Evolutionary conservation across 2,329 filamentous ascomycete genomes (phyloP).

Genomic region (Orbilia ellipsospora): DNA sequence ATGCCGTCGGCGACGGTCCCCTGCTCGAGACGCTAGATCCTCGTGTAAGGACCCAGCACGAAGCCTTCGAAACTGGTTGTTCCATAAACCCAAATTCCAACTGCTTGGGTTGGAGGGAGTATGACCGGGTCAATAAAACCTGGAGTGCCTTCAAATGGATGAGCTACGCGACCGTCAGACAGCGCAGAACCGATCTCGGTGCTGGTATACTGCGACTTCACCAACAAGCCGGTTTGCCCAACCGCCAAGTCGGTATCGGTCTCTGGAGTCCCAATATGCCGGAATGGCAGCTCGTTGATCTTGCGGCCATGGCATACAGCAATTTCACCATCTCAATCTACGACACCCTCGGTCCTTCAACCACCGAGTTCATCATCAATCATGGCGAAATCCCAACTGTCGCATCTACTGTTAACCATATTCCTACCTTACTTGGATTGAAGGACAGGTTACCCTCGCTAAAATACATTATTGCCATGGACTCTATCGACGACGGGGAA

Average conservation of each 20-base stretch:
- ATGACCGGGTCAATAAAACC: constrained; percentile 77
- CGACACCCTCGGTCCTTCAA: constrained; percentile 90
- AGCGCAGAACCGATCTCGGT: constrained; percentile 84
- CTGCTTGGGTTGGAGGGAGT: constrained; percentile 83
- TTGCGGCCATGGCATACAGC: constrained; percentile 86
- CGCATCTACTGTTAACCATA: constrained; percentile 66
- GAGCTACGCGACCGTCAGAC: constrained; percentile 81
- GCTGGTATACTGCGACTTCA: constrained; percentile 86
- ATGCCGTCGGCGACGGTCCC: constrained; percentile 76
- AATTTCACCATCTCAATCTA: constrained; percentile 94
- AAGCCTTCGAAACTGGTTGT: constrained; percentile 78
- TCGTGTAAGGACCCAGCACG: constrained; percentile 75
- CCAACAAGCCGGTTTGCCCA: constrained; percentile 74
- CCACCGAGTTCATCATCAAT: constrained; percentile 95
- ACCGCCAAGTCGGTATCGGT: constrained; percentile 77
- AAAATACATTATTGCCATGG: constrained; percentile 88
- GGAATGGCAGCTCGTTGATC: constrained; percentile 89
- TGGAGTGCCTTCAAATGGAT: constrained; percentile 85
- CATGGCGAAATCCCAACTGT: constrained; percentile 82
- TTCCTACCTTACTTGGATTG: constrained; percentile 58
- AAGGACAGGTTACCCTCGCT: constrained; percentile 69
- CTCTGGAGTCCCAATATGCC: constrained; percentile 88
- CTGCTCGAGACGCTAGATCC: constrained; percentile 79
- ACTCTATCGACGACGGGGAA: constrained; percentile 84
- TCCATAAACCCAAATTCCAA: constrained; percentile 69